Evolutionary conservation across 2,329 filamentous ascomycete genomes (phyloP).

Genomic region (Arachnopeziza araneosa): DNA sequence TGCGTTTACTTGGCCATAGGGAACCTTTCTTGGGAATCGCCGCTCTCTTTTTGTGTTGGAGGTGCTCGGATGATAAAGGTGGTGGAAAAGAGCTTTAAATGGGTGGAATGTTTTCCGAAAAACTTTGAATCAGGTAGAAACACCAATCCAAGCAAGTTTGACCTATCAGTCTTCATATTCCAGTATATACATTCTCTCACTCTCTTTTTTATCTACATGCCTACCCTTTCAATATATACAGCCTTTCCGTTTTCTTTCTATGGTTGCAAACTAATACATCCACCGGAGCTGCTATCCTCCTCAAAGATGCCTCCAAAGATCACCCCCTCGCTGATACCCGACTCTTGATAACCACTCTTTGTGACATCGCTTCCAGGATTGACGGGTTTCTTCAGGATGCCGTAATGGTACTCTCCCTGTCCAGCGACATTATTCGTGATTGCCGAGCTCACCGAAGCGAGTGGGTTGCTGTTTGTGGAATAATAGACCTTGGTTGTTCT

Average conservation of each 20-base stretch:
- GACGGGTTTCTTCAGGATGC: slow-evolving; percentile 54
- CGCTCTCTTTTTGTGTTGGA: too few species aligned
- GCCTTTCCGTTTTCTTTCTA: background rate
- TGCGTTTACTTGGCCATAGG: too few species aligned
- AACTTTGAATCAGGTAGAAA: too few species aligned
- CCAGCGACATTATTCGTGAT: slow-evolving; percentile 47
- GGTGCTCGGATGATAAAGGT: too few species aligned
- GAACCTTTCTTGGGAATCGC: too few species aligned
- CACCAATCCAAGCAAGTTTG: too few species aligned
- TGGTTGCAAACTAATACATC: slow-evolving; percentile 30
- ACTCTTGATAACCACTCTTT: slow-evolving; percentile 42
- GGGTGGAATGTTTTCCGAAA: too few species aligned
- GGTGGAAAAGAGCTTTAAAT: too few species aligned
- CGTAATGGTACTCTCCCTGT: slow-evolving; percentile 56
- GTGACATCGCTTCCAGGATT: slow-evolving; percentile 41
- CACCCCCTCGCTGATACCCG: slow-evolving; percentile 46
- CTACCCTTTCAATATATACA: too few species aligned
- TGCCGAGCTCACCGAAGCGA: slow-evolving; percentile 42
- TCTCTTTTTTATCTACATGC: too few species aligned
- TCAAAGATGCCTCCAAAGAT: slow-evolving; percentile 48
- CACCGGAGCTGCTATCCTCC: slow-evolving; percentile 39
- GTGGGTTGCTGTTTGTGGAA: slow-evolving; percentile 41
- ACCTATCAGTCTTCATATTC: too few species aligned
- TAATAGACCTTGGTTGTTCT: slow-evolving; percentile 55
- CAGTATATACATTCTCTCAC: too few species aligned